These are phyloP conservation scores for Aspergillus ustus DNA, from an alignment of 2,329 filamentous ascomycete species.

Conservation along the genomic window DNA sequence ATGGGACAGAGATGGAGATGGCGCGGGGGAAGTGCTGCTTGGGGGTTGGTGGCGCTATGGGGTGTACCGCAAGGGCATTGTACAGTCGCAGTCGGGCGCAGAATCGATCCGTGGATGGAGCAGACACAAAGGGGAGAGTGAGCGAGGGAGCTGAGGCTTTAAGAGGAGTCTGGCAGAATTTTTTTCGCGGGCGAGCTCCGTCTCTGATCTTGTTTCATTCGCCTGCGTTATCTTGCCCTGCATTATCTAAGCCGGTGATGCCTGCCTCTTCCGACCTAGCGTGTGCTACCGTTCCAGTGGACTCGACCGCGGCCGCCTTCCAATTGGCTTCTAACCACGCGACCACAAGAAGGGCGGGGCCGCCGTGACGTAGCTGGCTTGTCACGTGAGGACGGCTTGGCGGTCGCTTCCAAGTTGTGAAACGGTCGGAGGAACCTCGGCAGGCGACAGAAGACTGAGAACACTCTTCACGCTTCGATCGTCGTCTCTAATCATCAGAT, in stretches of 20 bases:
- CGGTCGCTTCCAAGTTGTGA: background rate
- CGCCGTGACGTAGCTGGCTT: background rate
- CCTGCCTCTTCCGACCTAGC: background rate
- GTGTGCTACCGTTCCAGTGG: background rate
- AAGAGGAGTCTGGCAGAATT: background rate
- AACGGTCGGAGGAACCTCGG: background rate
- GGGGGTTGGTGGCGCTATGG: constrained; percentile 10
- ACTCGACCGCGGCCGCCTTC: background rate
- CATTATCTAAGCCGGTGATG: background rate
- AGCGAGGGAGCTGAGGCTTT: background rate
- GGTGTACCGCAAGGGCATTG: constrained; percentile 12
- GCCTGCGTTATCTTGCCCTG: background rate
- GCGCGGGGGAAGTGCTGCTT: constrained; percentile 7
- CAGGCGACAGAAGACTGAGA: too few relatives aligned
- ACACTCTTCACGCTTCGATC: too few relatives aligned
- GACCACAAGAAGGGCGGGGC: background rate
- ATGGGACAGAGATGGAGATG: background rate
- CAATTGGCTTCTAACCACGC: background rate
- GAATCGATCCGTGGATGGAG: background rate
- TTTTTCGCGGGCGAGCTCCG: background rate
- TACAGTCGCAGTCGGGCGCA: background rate
- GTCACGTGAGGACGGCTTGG: background rate
- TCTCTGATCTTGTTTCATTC: background rate
- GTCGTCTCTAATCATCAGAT: background rate
- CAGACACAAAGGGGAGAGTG: background rate